Conservation (phyloP, 1,139 yeast genomes). For the Yamadazyma oceani region DNA sequence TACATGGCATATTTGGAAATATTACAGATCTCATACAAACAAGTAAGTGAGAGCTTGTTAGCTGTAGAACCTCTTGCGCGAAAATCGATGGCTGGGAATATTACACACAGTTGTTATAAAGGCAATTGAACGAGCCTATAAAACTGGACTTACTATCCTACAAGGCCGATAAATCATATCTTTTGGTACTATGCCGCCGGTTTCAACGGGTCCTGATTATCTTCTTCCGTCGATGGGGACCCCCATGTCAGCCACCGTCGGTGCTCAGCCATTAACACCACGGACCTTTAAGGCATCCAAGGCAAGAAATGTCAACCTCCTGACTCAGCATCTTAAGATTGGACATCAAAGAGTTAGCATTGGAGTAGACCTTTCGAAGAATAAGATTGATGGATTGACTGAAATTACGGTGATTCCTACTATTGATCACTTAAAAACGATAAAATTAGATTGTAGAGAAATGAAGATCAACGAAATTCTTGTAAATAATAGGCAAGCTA, state of each 20-base stretch:
- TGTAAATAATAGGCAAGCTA: constrained; percentile 49
- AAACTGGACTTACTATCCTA: too few species aligned
- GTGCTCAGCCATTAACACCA: constrained; percentile 19
- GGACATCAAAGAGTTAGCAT: constrained; percentile 70
- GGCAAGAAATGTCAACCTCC: constrained; percentile 25
- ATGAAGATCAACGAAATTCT: constrained; percentile 61
- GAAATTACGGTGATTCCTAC: constrained; percentile 80
- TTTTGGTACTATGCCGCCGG: constrained; percentile 26
- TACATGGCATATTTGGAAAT: constrained; percentile 1
- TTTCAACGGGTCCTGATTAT: constrained; percentile 16
- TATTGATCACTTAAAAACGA: constrained; percentile 53
- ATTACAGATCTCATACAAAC: too few species aligned
- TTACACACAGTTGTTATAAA: neutral
- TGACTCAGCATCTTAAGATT: constrained; percentile 48
- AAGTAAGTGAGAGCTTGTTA: too few species aligned
- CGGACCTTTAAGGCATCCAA: constrained; percentile 20
- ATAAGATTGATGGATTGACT: constrained; percentile 66
- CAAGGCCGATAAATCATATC: too few species aligned
- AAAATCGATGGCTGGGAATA: neutral
- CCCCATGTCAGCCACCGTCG: constrained; percentile 13
- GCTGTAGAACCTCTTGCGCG: too few species aligned
- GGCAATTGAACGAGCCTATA: neutral
- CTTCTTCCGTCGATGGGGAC: constrained; percentile 11
- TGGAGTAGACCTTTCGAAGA: constrained; percentile 62
- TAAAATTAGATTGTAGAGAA: constrained; percentile 81